A percentile compares a stretch with the other conserved stretches of the same genome.
These are phyloP conservation scores for Blastobotrys malaysiensis DNA, from an alignment of 1,139 yeast species.

Conservation along the genomic window DNA sequence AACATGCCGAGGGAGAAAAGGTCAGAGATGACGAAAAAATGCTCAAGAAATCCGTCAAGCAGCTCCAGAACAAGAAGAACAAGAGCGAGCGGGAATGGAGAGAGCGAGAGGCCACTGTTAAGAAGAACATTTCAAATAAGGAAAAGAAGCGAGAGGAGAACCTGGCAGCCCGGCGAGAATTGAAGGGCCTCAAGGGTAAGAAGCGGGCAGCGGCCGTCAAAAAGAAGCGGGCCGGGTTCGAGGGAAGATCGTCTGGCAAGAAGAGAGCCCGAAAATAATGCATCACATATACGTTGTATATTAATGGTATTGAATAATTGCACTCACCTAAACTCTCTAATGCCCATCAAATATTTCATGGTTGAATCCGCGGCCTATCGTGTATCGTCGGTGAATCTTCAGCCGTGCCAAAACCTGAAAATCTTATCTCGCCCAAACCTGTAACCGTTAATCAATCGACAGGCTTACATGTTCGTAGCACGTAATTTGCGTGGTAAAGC, in stretches of 20 bases:
- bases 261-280: constrained; percentile 10
- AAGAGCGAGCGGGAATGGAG: constrained; percentile 82
- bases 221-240: constrained; percentile 45
- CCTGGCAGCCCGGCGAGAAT: constrained; percentile 71
- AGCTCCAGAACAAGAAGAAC: constrained; percentile 73
- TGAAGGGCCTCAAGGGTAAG: constrained; percentile 59
- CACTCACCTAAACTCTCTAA: too few species aligned
- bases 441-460: neutral
- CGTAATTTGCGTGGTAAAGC: neutral
- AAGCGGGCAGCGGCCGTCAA: constrained; percentile 22
- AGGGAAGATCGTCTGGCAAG: constrained; percentile 35
- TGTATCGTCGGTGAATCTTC: too few species aligned
- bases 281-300: neutral
- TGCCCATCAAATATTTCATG: too few species aligned
- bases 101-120: constrained; percentile 60
- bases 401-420: neutral
- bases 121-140: constrained; percentile 66
- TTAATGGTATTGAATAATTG: neutral
- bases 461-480: neutral
- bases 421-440: neutral
- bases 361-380: too few species aligned
- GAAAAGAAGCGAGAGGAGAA: constrained; percentile 81
- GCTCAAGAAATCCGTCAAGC: constrained; percentile 77
- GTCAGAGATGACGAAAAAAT: constrained; percentile 85
- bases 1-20: constrained; percentile 84